Conservation (phyloP, 2,329 filamentous ascomycete genomes). For the Colletotrichum tropicicola region DNA sequence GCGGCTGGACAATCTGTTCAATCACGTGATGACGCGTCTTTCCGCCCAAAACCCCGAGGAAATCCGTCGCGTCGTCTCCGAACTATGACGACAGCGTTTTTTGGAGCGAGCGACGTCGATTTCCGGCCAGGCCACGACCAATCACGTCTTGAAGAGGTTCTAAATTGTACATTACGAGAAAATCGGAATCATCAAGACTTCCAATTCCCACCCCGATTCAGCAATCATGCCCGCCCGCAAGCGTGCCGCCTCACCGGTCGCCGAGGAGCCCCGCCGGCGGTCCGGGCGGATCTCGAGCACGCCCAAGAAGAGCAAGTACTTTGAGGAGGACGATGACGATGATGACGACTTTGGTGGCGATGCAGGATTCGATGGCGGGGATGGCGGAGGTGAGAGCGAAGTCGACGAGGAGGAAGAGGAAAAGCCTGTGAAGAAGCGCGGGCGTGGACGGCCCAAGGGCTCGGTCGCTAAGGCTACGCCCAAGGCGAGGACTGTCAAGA, state of each 20-base stretch:
- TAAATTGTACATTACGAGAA: no score
- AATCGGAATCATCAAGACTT: no score
- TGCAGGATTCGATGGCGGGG: neutral
- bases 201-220: no score
- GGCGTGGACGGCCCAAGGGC: conserved; percentile 26
- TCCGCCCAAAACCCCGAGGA: neutral
- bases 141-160: no score
- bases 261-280: conserved; percentile 49
- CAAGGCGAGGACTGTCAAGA: conserved; percentile 33
- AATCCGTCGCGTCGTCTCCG: conserved; percentile 17
- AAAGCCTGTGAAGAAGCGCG: conserved; percentile 22
- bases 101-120: neutral
- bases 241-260: conserved; percentile 39
- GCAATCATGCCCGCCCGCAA: conserved; percentile 50
- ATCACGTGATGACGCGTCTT: conserved; percentile 25
- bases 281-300: conserved; percentile 57
- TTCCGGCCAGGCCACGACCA: neutral
- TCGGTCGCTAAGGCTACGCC: neutral
- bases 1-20: neutral
- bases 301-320: conserved; percentile 60
- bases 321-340: conserved; percentile 48
- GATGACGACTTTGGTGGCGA: conserved; percentile 20
- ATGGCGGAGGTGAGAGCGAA: conserved; percentile 30
- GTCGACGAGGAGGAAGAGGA: conserved; percentile 27
- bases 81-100: conserved; percentile 17